Conservation (phyloP, 805 yeast genomes). For the Kurtzmaniella cleridarum region DNA sequence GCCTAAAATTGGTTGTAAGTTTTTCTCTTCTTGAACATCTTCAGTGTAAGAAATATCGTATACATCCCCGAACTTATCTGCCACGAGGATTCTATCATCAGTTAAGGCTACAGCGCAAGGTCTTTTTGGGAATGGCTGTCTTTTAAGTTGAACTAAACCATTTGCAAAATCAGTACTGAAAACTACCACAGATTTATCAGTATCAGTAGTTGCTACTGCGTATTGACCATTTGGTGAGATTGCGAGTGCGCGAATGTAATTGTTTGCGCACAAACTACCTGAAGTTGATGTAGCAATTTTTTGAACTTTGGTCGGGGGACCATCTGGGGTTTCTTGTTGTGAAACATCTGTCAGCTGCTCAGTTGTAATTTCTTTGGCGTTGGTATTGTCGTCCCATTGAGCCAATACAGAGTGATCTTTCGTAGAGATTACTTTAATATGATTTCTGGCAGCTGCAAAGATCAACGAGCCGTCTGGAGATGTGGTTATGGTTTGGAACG, state of each 20-base stretch:
- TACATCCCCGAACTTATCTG: slow-evolving; percentile 97
- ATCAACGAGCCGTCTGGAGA: slow-evolving; percentile 41
- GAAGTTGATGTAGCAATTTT: slow-evolving; percentile 60
- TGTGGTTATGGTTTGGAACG: slow-evolving; percentile 55
- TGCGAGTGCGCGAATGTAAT: slow-evolving; percentile 60
- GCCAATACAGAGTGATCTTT: slow-evolving; percentile 30
- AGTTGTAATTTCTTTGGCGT: slow-evolving; percentile 39
- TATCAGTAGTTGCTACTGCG: slow-evolving; percentile 70
- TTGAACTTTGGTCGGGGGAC: slow-evolving; percentile 28
- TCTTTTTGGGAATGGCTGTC: slow-evolving; percentile 83
- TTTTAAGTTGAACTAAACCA: slow-evolving; percentile 49
- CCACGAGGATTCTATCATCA: slow-evolving; percentile 54
- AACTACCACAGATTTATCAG: slow-evolving; percentile 73
- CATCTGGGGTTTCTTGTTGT: slow-evolving; percentile 14
- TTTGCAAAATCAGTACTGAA: slow-evolving; percentile 34
- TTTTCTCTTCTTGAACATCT: slow-evolving; percentile 37
- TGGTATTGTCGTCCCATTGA: slow-evolving; percentile 58
- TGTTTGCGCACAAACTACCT: slow-evolving; percentile 63
- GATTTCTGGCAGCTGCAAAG: slow-evolving; percentile 55
- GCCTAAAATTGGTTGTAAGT: slow-evolving; percentile 69
- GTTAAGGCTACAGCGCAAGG: slow-evolving; percentile 77
- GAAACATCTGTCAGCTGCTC: slow-evolving; percentile 42
- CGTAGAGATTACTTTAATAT: slow-evolving; percentile 47
- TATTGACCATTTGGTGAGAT: slow-evolving; percentile 48
- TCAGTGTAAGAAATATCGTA: slow-evolving; percentile 46